These are phyloP conservation scores for Amanita pseudoporphyria DNA, from an alignment of 768 basidiomycete species.

Conservation along the genomic window DNA sequence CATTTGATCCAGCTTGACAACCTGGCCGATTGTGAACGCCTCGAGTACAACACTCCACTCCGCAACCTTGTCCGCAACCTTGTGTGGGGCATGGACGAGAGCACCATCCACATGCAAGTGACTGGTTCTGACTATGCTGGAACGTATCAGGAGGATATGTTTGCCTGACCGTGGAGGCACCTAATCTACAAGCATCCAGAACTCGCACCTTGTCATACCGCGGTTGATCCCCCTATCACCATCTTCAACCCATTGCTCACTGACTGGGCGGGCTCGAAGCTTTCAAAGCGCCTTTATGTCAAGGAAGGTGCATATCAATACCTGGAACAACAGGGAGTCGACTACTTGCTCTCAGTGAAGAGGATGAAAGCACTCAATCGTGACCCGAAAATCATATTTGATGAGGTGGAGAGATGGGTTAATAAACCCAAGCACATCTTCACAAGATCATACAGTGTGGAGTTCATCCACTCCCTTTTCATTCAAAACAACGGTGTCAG, in stretches of 20 bases:
- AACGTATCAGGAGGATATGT: too few relatives aligned
- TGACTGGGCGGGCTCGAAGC: not conserved
- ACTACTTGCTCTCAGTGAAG: not conserved
- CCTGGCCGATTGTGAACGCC: not conserved
- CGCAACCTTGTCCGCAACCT: too few relatives aligned
- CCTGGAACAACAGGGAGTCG: not conserved
- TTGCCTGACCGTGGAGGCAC: too few relatives aligned
- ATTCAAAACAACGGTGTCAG: too few relatives aligned
- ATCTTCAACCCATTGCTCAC: not conserved
- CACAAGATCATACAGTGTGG: constrained; percentile 13
- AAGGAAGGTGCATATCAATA: not conserved
- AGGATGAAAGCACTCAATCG: not conserved
- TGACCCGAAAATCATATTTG: not conserved
- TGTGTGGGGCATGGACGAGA: too few relatives aligned
- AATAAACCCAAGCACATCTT: constrained; percentile 15
- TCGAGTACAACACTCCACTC: not conserved
- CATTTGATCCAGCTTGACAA: not conserved
- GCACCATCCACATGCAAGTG: too few relatives aligned
- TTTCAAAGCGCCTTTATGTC: not conserved
- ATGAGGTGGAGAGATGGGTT: constrained; percentile 17
- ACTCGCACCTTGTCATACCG: too few relatives aligned
- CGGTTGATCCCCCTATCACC: not conserved
- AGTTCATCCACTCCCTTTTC: constrained; percentile 16
- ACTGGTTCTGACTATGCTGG: too few relatives aligned
- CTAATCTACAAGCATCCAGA: too few relatives aligned